Percentiles rank a stretch among this genome's conserved stretches.
phyloP scores from a whole-genome alignment of 805 yeast species.

The Nematodospora valgi region DNA sequence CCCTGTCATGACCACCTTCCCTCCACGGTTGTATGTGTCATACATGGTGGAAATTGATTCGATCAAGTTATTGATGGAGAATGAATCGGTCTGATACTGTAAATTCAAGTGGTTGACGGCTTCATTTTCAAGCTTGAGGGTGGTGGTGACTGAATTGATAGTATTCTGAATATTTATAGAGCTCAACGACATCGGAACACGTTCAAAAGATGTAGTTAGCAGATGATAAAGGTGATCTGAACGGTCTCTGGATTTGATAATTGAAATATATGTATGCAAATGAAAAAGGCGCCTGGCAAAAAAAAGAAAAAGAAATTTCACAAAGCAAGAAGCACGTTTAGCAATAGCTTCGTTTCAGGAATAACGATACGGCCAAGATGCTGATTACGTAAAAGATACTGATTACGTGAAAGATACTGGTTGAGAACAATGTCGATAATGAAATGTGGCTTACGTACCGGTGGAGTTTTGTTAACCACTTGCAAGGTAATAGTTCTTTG shows the following conservation, averaged over 20 bases:
- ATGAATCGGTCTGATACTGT: slow-evolving; percentile 45
- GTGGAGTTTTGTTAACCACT: too few relatives aligned
- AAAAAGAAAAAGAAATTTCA: not conserved
- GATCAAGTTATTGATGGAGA: slow-evolving; percentile 43
- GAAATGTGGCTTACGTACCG: too few relatives aligned
- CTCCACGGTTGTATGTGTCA: slow-evolving; percentile 32
- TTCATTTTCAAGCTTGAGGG: slow-evolving; percentile 44
- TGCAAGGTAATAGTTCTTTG: too few relatives aligned
- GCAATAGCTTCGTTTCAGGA: too few relatives aligned
- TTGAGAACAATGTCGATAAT: too few relatives aligned
- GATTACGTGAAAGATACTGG: too few relatives aligned
- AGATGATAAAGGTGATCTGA: not conserved
- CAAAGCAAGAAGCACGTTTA: too few relatives aligned
- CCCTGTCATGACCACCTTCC: slow-evolving; percentile 75
- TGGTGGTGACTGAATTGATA: slow-evolving; percentile 33
- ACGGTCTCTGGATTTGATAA: not conserved
- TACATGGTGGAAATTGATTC: slow-evolving; percentile 40
- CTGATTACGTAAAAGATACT: too few relatives aligned
- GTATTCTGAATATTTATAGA: slow-evolving; percentile 3
- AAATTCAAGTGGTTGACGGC: slow-evolving; percentile 43
- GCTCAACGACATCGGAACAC: not conserved
- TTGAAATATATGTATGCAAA: not conserved
- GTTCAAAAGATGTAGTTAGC: not conserved
- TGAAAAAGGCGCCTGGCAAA: not conserved
- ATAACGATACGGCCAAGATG: too few relatives aligned